Percentiles rank a stretch among this genome's conserved stretches.
Conservation (phyloP, 306 rosid species). For the Sechiopsis laciniata region DNA sequence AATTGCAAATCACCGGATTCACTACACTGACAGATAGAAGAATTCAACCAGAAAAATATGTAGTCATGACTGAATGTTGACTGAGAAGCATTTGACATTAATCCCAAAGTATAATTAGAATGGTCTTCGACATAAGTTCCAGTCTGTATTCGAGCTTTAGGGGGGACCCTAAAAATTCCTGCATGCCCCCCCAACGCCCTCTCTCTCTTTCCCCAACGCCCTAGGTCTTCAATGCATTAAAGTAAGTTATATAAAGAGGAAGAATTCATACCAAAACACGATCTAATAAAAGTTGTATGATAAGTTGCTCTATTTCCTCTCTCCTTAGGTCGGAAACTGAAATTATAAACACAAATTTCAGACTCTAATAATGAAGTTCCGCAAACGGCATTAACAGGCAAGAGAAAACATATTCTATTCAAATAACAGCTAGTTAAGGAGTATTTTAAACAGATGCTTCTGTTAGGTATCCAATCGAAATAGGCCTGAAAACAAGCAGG, state of each 20-base stretch:
- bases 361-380: slow-evolving; percentile 9
- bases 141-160: neutral
- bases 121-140: neutral
- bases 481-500: too few relatives aligned
- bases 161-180: neutral
- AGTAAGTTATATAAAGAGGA: neutral
- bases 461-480: too few relatives aligned
- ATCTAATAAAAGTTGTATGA: slow-evolving; percentile 63
- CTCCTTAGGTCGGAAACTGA: slow-evolving; percentile 65
- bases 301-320: slow-evolving; percentile 82
- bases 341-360: slow-evolving; percentile 27
- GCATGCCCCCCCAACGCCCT: too few relatives aligned
- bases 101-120: neutral
- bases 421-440: neutral
- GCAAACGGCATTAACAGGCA: neutral
- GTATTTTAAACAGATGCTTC: neutral
- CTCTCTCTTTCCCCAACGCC: neutral
- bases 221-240: neutral
- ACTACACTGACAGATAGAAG: neutral
- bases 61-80: neutral
- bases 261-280: slow-evolving; percentile 53
- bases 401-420: too few relatives aligned
- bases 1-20: neutral
- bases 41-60: neutral
- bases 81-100: neutral